Percentiles rank a stretch among this genome's conserved stretches.
Conservation (phyloP, 805 yeast genomes). For the Wickerhamiella domercqiae region DNA sequence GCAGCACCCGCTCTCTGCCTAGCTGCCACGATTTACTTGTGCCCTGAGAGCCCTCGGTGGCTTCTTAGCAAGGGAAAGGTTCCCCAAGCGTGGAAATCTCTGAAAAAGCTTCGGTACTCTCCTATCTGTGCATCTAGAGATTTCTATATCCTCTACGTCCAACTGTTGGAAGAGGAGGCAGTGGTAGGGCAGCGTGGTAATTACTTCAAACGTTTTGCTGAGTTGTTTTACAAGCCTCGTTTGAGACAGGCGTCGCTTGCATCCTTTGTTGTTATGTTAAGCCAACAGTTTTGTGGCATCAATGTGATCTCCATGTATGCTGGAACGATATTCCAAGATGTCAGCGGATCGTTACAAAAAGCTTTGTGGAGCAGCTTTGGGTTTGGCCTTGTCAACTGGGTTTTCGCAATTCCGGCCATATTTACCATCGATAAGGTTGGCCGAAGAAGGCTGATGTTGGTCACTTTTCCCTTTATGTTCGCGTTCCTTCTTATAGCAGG, state of each 20-base stretch:
- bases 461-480: conserved; percentile 47
- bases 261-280: conserved; percentile 69
- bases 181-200: conserved; percentile 33
- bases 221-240: conserved; percentile 27
- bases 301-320: conserved; percentile 80
- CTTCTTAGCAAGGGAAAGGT: conserved; percentile 38
- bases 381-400: conserved; percentile 64
- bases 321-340: conserved; percentile 51
- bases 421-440: conserved; percentile 68
- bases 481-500: conserved; percentile 35
- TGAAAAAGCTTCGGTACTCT: conserved; percentile 31
- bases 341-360: conserved; percentile 33
- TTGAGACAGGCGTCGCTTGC: conserved; percentile 72
- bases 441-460: conserved; percentile 42
- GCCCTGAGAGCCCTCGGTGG: conserved; percentile 64
- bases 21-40: conserved; percentile 37
- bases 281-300: conserved; percentile 86
- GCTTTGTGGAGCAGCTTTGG: conserved; percentile 76
- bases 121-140: conserved; percentile 50
- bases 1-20: conserved; percentile 37
- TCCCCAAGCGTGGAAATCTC: conserved; percentile 35
- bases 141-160: conserved; percentile 40
- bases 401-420: conserved; percentile 72
- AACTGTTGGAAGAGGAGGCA: conserved; percentile 29
- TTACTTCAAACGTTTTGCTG: conserved; percentile 12